Evolutionary conservation across 345 rosid species (phyloP), one percentile per base, ranked within the genome.

Genomic region (Erysimum cheiranthoides): DNA sequence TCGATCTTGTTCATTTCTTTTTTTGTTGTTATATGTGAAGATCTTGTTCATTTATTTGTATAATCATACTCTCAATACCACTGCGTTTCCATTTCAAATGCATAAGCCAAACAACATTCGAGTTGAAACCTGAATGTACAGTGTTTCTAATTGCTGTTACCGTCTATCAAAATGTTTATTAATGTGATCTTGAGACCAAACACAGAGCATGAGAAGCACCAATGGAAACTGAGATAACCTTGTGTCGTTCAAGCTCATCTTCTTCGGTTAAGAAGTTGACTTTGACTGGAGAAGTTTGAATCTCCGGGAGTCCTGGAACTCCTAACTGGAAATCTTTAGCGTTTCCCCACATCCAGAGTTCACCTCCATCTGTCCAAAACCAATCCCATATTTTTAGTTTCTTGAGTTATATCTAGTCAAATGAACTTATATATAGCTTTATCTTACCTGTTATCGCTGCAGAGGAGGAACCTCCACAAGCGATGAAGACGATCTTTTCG

Each of bases 291-390:
- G 59, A 62, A 21, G 85, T 73, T 72, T 89, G 98, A 28, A 85
- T 77, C 66, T 90, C 93, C 1, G 92, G 89, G 66, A 92, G 72
- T 53, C 97, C 97, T 14, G 99, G 92, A 81, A 89, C 88, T 71
- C 97, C 99, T 71, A 92, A 50, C 76, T 94, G 97, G 54, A 83
- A 85, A 77, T 94, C 99, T 84, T 84, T 88, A 70, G 88, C 84
- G 79, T 92, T 94, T 85, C 99, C 97, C 97, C 99, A 94, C 96
- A 86, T 87, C 85, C 85, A 90, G 58, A 94, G 75, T 76, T 90
- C 85, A 64, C 96, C 97, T 80, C 76, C 75, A 72, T 89, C 97
- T 93, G 85, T 79, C 35, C 5, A 39, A 46, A 68, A 35, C 34
- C 67, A 47, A 18, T 45, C 54, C 18, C 47, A 10, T 54, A 11